Conservation (phyloP, 208 protist genomes). For the Trypanosoma congolense region DNA sequence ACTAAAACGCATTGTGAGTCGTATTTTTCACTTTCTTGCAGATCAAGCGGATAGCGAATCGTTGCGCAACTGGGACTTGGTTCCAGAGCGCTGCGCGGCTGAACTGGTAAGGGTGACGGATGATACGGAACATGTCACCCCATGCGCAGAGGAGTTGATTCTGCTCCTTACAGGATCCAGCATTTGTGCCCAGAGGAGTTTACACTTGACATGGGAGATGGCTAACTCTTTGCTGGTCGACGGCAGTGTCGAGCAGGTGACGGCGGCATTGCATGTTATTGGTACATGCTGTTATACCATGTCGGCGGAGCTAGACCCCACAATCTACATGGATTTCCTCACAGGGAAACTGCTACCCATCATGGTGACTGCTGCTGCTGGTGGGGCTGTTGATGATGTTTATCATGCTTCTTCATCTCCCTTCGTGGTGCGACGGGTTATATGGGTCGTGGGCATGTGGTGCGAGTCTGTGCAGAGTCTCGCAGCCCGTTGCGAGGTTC, state of each 20-base stretch:
- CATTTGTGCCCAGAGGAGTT: constrained; percentile 11
- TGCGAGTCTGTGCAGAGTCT: constrained; percentile 54
- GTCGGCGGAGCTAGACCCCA: constrained; percentile 24
- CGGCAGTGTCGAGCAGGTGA: constrained; percentile 33
- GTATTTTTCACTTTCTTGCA: constrained; percentile 49
- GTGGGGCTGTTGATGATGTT: neutral
- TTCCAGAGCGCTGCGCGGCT: constrained; percentile 44
- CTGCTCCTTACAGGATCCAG: constrained; percentile 68
- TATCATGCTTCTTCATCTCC: constrained; percentile 19
- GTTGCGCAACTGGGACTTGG: constrained; percentile 37
- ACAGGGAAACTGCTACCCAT: constrained; percentile 51
- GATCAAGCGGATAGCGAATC: constrained; percentile 29
- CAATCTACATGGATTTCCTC: constrained; percentile 56
- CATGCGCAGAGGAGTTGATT: constrained; percentile 63
- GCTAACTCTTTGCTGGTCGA: constrained; percentile 46
- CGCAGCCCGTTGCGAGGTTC: constrained; percentile 33
- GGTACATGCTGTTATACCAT: constrained; percentile 85
- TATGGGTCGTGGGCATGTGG: constrained; percentile 87
- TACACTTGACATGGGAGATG: constrained; percentile 42
- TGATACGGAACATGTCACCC: constrained; percentile 28
- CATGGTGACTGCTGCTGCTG: constrained; percentile 20
- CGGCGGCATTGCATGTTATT: constrained; percentile 77
- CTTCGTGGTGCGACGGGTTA: constrained; percentile 68
- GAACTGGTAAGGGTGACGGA: constrained; percentile 56
- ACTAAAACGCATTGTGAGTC: constrained; percentile 29